These are phyloP conservation scores for Apiospora aurea DNA, from an alignment of 2,329 filamentous ascomycete species.

Conservation along the genomic window DNA sequence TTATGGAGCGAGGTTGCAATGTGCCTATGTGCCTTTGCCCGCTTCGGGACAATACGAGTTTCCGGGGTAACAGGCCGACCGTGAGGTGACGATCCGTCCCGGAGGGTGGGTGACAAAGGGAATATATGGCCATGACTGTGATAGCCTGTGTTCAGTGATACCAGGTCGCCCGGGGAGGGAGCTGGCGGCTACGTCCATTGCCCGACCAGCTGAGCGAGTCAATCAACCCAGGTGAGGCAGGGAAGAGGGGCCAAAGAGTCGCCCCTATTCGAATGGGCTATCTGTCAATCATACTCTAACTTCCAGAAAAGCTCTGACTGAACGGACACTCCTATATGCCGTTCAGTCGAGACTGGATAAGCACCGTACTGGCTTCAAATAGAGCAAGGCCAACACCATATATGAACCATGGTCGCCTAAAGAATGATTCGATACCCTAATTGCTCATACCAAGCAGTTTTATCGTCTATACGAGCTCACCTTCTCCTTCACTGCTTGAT, in stretches of 20 bases:
- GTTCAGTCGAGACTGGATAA: background rate
- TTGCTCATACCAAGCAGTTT: too few species aligned
- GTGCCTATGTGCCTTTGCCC: background rate
- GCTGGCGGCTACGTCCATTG: background rate
- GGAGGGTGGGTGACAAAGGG: background rate
- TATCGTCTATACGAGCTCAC: too few species aligned
- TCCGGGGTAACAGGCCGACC: background rate
- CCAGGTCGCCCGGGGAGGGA: background rate
- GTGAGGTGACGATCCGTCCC: background rate
- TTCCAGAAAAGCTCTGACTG: background rate
- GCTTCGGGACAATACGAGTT: background rate
- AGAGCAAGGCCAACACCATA: background rate
- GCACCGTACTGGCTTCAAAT: background rate
- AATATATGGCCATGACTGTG: background rate
- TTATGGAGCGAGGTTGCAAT: conserved; percentile 5
- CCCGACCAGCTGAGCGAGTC: background rate
- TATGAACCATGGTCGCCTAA: background rate
- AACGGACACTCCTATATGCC: background rate
- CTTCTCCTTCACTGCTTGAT: too few species aligned
- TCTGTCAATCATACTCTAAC: background rate
- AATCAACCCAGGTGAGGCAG: background rate
- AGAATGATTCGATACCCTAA: background rate
- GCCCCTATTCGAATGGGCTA: background rate
- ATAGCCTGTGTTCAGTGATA: background rate
- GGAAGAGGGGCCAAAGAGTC: background rate